Base-by-base conservation (phyloP, 371 early-diverging fungal species). In the Coemansia sp. region DNA sequence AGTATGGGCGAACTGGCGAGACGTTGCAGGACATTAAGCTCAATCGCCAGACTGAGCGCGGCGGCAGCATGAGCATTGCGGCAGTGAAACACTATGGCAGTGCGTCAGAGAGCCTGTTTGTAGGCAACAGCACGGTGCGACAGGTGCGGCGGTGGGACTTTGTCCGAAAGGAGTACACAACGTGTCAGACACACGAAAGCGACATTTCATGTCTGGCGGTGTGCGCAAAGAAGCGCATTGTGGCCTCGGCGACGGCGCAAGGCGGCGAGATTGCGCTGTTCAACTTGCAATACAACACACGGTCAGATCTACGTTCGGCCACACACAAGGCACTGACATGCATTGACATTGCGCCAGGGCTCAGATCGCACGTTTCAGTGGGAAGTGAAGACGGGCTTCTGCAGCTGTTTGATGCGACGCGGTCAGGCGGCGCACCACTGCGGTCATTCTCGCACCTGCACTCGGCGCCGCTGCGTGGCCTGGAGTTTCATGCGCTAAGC, bases 101-200 rank as follows among this genome's bases (percentile, higher is more conserved):
- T 1, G 33, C 14, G 2, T 61, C 77, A 1, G 63, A 72, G 47
- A 18, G 59, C 11, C 51, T 77, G 59, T 77, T 72, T 65, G 63
- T 77, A 9, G 77, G 72, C 1, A 62, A 68, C 65, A 72, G 68
- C 66, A 50, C 68, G 11, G 57, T 48, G 9, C 21, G 55, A 28
- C 72, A 77, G 55, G 77, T 77, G 53, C 72, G 72, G 20, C 62
- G 72, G 5, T 77, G 72, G 72, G 72, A 77, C 59, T 67, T 72
- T 64, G 69, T 62, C 11, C 54, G 61, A 16, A 50, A 25, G 12
- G 63, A 72, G 33, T 77, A 64, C 30, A 59, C 55, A 1, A 48
- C 52, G 12, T 77, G 77, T 54, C 77, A 68, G 62, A 72, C 72
- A 7, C 77, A 77, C 59, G 64, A 64, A 37, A 56, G 64, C 56